phyloP scores from a whole-genome alignment of 257 asterid species.

The Nicotiana tomentosiformis region DNA sequence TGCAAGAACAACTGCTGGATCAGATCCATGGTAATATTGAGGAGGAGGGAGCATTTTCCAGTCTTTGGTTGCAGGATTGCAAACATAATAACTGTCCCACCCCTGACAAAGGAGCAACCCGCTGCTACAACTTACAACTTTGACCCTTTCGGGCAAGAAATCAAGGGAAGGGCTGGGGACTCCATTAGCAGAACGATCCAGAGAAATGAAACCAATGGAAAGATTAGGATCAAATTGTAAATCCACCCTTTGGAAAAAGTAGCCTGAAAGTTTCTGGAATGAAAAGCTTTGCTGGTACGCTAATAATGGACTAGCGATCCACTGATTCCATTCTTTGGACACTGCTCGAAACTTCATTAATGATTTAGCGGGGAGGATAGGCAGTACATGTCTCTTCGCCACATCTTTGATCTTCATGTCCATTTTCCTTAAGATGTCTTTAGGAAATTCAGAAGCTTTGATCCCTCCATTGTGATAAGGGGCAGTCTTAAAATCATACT shows the following conservation, averaged over 20 bases:
- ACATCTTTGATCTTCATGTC: conserved; percentile 21
- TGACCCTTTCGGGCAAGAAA: conserved; percentile 20
- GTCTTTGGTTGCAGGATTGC: conserved; percentile 38
- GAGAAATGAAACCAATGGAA: background rate
- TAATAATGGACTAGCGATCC: conserved; percentile 36
- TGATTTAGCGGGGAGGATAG: conserved; percentile 49
- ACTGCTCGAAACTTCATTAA: conserved; percentile 28
- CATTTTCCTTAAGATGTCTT: background rate
- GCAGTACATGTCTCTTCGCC: conserved; percentile 28
- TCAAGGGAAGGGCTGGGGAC: conserved; percentile 21
- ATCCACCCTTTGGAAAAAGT: conserved; percentile 14
- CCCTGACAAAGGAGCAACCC: conserved; percentile 40
- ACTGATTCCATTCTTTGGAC: conserved; percentile 39
- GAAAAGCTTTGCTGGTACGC: conserved; percentile 33
- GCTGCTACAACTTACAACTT: conserved; percentile 25
- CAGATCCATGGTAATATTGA: conserved; percentile 13
- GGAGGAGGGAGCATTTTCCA: conserved; percentile 34
- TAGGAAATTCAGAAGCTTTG: background rate
- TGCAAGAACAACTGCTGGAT: conserved; percentile 33
- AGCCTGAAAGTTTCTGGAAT: conserved; percentile 38
- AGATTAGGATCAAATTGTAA: background rate
- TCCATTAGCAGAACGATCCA: conserved; percentile 25
- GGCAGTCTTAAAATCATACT: background rate
- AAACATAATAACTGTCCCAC: conserved; percentile 21
- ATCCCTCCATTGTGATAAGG: background rate